Conservation (phyloP, 1,284 basidiomycete species). For the Sparassis latifolia region DNA sequence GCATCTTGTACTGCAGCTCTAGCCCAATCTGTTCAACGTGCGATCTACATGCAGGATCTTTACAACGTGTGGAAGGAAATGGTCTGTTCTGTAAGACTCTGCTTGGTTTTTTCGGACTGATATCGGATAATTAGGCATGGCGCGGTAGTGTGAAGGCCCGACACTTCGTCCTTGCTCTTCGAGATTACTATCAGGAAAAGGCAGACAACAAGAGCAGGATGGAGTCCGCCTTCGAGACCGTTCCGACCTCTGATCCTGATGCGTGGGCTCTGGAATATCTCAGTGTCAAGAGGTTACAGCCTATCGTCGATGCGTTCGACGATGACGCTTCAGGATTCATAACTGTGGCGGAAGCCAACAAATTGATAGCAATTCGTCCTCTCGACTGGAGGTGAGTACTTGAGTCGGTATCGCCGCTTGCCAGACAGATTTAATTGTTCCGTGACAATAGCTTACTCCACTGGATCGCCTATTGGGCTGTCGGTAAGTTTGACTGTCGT, state of each 20-base stretch:
- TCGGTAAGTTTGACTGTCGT: slow-evolving; percentile 6
- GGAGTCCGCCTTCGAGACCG: slow-evolving; percentile 8
- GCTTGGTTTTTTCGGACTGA: background rate
- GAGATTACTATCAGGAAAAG: slow-evolving; percentile 28
- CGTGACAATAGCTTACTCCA: slow-evolving; percentile 13
- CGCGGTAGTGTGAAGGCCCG: slow-evolving; percentile 29
- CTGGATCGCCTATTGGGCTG: slow-evolving; percentile 23
- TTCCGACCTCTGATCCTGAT: slow-evolving; percentile 15
- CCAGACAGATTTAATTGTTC: background rate
- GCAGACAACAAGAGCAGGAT: slow-evolving; percentile 12
- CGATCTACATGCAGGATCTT: slow-evolving; percentile 9
- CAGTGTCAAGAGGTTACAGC: slow-evolving; percentile 35
- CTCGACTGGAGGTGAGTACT: slow-evolving; percentile 17
- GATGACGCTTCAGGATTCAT: slow-evolving; percentile 43
- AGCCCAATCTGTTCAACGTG: background rate
- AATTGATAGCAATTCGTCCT: slow-evolving; percentile 24
- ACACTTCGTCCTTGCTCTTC: slow-evolving; percentile 29
- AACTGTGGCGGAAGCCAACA: slow-evolving; percentile 41
- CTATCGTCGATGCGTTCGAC: slow-evolving; percentile 43
- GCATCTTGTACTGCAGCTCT: background rate
- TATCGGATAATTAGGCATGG: slow-evolving; percentile 20
- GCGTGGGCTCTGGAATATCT: slow-evolving; percentile 40
- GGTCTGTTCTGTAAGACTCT: slow-evolving; percentile 9
- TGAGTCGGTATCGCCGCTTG: background rate
- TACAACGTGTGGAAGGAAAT: slow-evolving; percentile 24